These are phyloP conservation scores for Fusarium virguliforme DNA, from an alignment of 2,329 filamentous ascomycete genomes.

Conservation along the genomic window DNA sequence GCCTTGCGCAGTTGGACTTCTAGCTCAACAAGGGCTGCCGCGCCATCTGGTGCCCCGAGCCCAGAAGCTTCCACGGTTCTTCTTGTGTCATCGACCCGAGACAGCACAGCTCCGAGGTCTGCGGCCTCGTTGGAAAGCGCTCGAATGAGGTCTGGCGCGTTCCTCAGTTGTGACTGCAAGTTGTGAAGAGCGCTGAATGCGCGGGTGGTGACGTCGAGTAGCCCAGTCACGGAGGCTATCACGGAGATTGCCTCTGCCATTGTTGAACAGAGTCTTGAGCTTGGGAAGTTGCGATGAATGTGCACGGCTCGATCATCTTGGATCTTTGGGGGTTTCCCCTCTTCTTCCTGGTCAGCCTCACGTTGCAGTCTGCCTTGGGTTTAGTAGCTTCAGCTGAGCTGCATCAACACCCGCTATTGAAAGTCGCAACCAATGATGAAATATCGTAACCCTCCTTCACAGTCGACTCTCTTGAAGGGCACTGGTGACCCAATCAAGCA, in stretches of 20 bases:
- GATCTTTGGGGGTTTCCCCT: background rate
- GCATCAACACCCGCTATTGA: background rate
- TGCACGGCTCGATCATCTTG: background rate
- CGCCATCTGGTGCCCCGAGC: background rate
- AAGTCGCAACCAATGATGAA: background rate
- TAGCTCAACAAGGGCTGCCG: background rate
- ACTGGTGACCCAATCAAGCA: too few species aligned
- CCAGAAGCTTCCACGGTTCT: background rate
- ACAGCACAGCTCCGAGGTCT: slow-evolving; percentile 1
- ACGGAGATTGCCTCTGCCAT: background rate
- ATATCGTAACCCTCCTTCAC: background rate
- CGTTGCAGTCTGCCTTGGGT: slow-evolving; percentile 1
- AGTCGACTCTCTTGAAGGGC: background rate
- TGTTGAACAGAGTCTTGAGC: background rate
- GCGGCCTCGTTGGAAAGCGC: background rate
- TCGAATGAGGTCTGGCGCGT: slow-evolving; percentile 9
- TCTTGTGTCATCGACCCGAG: background rate
- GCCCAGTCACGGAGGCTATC: background rate
- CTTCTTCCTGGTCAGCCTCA: slow-evolving; percentile 1
- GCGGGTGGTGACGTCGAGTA: slow-evolving; percentile 4
- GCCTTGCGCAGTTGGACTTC: background rate
- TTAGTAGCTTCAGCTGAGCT: slow-evolving; percentile 1
- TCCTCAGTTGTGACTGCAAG: slow-evolving; percentile 5
- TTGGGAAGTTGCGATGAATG: background rate
- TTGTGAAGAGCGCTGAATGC: slow-evolving; percentile 1